phyloP scores from a whole-genome alignment of 192 early-diverging fungal species.

The Coemansia sp. region DNA sequence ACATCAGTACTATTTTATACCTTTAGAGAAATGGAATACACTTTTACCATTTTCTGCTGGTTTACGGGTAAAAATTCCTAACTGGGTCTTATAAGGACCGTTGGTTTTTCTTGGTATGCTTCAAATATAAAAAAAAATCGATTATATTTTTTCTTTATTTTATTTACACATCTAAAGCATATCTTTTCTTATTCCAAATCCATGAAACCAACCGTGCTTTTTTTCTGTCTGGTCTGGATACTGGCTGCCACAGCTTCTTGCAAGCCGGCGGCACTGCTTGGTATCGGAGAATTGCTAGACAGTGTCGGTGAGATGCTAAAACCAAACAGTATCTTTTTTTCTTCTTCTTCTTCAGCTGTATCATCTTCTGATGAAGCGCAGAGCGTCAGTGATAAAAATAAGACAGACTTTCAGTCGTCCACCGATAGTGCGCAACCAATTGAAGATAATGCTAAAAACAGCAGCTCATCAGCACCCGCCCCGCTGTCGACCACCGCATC shows the following conservation, averaged over 20 bases:
- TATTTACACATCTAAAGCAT: neutral
- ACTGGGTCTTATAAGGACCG: too few species aligned
- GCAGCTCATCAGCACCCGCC: neutral
- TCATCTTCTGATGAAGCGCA: neutral
- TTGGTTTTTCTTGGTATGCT: too few species aligned
- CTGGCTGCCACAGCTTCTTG: neutral
- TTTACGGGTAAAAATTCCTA: too few species aligned
- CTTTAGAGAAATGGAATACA: too few species aligned
- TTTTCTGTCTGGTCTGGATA: neutral
- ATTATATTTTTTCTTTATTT: neutral
- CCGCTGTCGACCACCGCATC: neutral
- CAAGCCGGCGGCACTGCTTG: conserved; percentile 5
- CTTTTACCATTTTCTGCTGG: too few species aligned
- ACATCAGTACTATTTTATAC: conserved; percentile 1
- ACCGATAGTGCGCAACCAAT: neutral
- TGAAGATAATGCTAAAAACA: neutral
- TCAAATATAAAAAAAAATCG: too few species aligned
- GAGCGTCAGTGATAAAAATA: neutral
- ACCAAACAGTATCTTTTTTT: neutral
- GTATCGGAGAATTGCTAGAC: conserved; percentile 6
- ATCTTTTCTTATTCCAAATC: neutral
- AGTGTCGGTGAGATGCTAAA: conserved; percentile 7
- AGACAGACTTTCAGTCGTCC: neutral
- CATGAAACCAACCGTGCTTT: neutral
- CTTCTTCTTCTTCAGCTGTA: neutral